Percentiles rank a stretch among this genome's conserved stretches.
These are phyloP conservation scores for Hypoxylon sp. DNA, from an alignment of 2,329 filamentous ascomycete genomes.

Conservation along the genomic window DNA sequence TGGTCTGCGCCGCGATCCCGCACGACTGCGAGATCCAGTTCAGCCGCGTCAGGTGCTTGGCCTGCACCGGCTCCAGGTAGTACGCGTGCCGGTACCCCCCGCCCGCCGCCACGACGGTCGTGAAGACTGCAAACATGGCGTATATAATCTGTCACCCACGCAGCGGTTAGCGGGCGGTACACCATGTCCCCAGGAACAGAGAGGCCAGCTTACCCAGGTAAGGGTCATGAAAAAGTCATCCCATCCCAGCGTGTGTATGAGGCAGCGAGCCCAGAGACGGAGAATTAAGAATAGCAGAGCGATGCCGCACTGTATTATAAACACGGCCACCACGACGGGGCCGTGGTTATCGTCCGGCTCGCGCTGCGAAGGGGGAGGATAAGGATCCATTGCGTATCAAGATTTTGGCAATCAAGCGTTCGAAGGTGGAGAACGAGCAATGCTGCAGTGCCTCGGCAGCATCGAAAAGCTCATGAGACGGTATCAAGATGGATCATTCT, in stretches of 20 bases:
- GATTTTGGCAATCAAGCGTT: not conserved
- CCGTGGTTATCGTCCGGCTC: not conserved
- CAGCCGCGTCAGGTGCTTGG: not conserved
- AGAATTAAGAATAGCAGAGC: not conserved
- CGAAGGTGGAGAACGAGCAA: not conserved
- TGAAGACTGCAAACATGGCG: not conserved
- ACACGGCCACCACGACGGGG: not conserved
- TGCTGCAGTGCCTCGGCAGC: not conserved
- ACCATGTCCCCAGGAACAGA: not conserved
- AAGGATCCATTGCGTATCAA: not conserved
- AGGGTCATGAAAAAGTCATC: constrained; percentile 19
- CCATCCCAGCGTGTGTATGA: not conserved
- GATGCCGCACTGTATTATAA: not conserved
- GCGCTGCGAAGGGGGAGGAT: not conserved
- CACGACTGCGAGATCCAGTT: constrained; percentile 8
- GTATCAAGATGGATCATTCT: not conserved
- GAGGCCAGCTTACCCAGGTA: constrained; percentile 16
- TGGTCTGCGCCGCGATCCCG: not conserved
- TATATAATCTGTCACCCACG: constrained; percentile 3
- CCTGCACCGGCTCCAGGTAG: not conserved
- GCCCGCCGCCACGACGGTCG: not conserved
- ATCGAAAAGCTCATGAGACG: not conserved
- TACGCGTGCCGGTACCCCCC: not conserved
- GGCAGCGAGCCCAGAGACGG: constrained; percentile 2
- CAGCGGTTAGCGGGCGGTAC: not conserved